Evolutionary conservation across 2,329 filamentous ascomycete genomes (phyloP).

Genomic region (Colletotrichum tropicale): DNA sequence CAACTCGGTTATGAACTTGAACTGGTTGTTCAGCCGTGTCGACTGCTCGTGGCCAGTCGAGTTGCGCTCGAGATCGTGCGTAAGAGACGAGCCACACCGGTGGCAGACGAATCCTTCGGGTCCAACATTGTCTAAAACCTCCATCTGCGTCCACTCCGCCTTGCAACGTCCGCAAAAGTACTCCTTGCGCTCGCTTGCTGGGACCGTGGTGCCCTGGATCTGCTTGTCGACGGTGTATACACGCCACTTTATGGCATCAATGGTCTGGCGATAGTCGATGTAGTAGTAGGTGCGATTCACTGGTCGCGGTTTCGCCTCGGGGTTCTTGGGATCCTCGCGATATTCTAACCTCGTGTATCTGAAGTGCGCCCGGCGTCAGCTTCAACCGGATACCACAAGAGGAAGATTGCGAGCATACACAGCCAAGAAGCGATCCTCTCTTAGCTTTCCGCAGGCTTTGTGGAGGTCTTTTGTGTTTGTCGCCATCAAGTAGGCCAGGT

Average conservation of each 20-base stretch:
- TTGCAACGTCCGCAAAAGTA: conserved; percentile 84
- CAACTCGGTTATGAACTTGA: conserved; percentile 78
- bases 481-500: conserved; percentile 84
- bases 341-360: conserved; percentile 21
- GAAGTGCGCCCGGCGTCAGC: background rate
- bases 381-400: background rate
- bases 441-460: conserved; percentile 83
- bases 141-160: conserved; percentile 86
- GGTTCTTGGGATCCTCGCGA: conserved; percentile 22
- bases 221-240: conserved; percentile 87
- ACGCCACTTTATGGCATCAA: conserved; percentile 96
- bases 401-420: conserved; percentile 59
- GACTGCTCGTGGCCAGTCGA: conserved; percentile 76
- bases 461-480: conserved; percentile 93
- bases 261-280: conserved; percentile 91
- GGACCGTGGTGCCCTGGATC: conserved; percentile 82
- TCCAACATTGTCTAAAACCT: conserved; percentile 80
- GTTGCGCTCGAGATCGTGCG: conserved; percentile 69
- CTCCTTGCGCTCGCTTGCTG: conserved; percentile 87
- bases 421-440: conserved; percentile 83
- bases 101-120: conserved; percentile 81
- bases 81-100: conserved; percentile 71
- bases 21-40: conserved; percentile 77
- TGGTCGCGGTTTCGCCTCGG: conserved; percentile 78
- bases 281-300: conserved; percentile 94